Evolutionary conservation across 2,329 filamentous ascomycete species (phyloP), one percentile per base, ranked within the genome.

Genomic region (Fusarium phyllophilum): DNA sequence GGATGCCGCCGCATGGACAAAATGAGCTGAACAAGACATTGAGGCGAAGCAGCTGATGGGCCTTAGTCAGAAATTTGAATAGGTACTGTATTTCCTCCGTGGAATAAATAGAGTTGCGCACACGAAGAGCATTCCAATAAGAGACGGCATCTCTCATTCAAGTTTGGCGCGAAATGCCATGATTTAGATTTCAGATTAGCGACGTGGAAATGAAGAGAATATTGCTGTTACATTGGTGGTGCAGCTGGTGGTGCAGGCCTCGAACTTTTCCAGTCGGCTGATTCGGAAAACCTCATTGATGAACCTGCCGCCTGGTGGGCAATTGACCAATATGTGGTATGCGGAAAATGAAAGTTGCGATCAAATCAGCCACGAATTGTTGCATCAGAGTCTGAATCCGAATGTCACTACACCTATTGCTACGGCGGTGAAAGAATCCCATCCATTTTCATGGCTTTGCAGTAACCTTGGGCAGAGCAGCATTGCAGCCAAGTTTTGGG

Each of bases 401-500:
- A 61, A 66, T 74, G 70, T 36, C 61, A 59, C 58, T 69, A 65
- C 59, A 46, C 38, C 48, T 41, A 44, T 33, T 36, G 61, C 66
- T 74, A 70, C 58, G 55, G 75, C 75, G 75, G 75, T 49, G 66
- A 66, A 56, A 49, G 62, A 54, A 57, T 69, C 29, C 36, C 45
- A 56, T 59, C 69, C 57, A 26, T 57, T 73, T 73, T 61, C 57
- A 75, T 75, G 60, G 57, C 70, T 73, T 68, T 73, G 71, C 71
- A 60, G 68, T 63, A 55, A 68, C 71, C 73, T 74, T 61, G 62
- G 68, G 72, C 52, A 74, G 68, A 63, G 41, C 64, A 63, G 68
- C 72, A 74, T 65, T 72, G 69, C 71, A 72, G 71, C 62, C 58
- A 62, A 72, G 70, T 66, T 55, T 66, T 74, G 71, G 68, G 66